A percentile compares a stretch with the other conserved stretches of the same genome.
Conservation (phyloP, 1,284 basidiomycete genomes). For the Marasmius fiardii region DNA sequence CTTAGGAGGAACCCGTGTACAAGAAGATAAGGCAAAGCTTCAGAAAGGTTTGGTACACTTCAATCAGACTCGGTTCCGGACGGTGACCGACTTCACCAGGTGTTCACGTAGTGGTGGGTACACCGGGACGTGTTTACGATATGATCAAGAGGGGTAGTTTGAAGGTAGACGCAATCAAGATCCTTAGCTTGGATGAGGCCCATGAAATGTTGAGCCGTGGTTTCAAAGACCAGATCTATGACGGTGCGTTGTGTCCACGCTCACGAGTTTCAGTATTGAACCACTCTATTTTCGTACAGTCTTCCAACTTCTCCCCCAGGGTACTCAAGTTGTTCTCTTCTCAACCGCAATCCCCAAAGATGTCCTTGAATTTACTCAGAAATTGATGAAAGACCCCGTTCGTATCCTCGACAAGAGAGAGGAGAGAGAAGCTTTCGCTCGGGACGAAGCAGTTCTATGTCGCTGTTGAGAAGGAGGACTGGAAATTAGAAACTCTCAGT, state of each 20-base stretch:
- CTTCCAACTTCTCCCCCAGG: conserved; percentile 86
- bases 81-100: conserved; percentile 23
- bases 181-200: conserved; percentile 91
- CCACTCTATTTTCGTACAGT: conserved; percentile 31
- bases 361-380: conserved; percentile 89
- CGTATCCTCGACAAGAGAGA: conserved; percentile 91
- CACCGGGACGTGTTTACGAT: conserved; percentile 87
- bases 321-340: conserved; percentile 84
- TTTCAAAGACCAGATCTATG: conserved; percentile 95
- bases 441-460: conserved; percentile 96
- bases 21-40: conserved; percentile 89
- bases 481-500: conserved; percentile 90
- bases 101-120: conserved; percentile 84
- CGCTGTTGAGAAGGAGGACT: conserved; percentile 91
- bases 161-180: conserved; percentile 81
- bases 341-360: conserved; percentile 91
- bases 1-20: conserved; percentile 87
- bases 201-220: conserved; percentile 92
- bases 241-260: conserved; percentile 31
- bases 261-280: neutral
- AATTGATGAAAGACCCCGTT: conserved; percentile 93
- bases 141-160: conserved; percentile 90
- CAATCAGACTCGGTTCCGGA: neutral
- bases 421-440: conserved; percentile 82
- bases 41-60: conserved; percentile 62